These are phyloP conservation scores for Collybia sp. DNA, from an alignment of 768 basidiomycete species.

Conservation along the genomic window DNA sequence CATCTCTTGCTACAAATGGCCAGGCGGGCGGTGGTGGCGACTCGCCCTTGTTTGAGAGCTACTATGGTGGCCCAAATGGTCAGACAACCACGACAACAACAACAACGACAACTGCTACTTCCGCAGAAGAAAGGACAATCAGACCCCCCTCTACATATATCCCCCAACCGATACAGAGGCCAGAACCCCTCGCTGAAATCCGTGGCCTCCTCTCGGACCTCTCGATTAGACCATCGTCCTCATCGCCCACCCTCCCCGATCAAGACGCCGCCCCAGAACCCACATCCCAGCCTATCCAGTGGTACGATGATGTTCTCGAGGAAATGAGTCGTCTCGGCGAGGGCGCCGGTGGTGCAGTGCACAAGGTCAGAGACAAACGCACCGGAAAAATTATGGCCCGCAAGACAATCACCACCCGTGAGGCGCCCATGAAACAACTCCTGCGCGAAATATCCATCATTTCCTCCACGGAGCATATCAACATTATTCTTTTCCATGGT, in stretches of 20 bases:
- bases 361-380: constrained; percentile 85
- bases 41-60: constrained; percentile 28
- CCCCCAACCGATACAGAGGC: constrained; percentile 21
- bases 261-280: constrained; percentile 15
- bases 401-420: constrained; percentile 89
- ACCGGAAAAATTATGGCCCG: constrained; percentile 83
- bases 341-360: constrained; percentile 94
- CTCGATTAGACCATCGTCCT: constrained; percentile 21
- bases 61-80: constrained; percentile 37
- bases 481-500: constrained; percentile 90
- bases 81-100: constrained; percentile 12
- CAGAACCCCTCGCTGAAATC: constrained; percentile 32
- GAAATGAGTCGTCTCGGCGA: constrained; percentile 81
- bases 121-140: constrained; percentile 38
- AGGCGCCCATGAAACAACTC: constrained; percentile 90
- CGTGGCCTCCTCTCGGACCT: constrained; percentile 32
- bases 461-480: constrained; percentile 74
- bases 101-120: constrained; percentile 17
- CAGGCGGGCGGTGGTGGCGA: constrained; percentile 14
- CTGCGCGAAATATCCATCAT: constrained; percentile 90
- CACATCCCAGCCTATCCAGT: constrained; percentile 30
- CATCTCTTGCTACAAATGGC: constrained; percentile 11
- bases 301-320: constrained; percentile 71
- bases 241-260: constrained; percentile 10
- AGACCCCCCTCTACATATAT: constrained; percentile 30